Evolutionary conservation across 192 early-diverging fungal genomes (phyloP).

Genomic region (Entophlyctis luteolus): DNA sequence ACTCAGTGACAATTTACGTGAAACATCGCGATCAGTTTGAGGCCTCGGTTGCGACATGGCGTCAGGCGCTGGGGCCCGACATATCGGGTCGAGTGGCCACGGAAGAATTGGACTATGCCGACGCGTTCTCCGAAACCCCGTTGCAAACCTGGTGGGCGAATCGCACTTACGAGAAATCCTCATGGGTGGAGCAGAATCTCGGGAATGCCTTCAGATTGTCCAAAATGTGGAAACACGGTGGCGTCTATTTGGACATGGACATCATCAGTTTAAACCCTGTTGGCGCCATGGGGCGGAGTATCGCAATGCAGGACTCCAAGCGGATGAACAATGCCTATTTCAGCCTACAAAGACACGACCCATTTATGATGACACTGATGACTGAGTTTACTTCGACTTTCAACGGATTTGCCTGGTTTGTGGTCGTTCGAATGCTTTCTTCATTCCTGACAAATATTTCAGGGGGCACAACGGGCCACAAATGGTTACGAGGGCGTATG

Average conservation of each 20-base stretch:
- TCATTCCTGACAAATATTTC: conserved; percentile 20
- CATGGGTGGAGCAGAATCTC: conserved; percentile 32
- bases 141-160: conserved; percentile 29
- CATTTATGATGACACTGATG: conserved; percentile 30
- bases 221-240: conserved; percentile 29
- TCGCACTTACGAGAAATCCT: conserved; percentile 9
- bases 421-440: conserved; percentile 39
- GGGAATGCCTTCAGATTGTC: conserved; percentile 38
- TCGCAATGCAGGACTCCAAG: conserved; percentile 11
- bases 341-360: conserved; percentile 25
- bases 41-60: conserved; percentile 12
- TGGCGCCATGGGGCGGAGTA: neutral
- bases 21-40: conserved; percentile 27
- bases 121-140: conserved; percentile 27
- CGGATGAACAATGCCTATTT: conserved; percentile 36
- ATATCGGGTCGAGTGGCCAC: neutral
- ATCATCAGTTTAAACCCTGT: conserved; percentile 37
- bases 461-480: conserved; percentile 38
- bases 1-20: conserved; percentile 25
- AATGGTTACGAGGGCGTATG: conserved; percentile 4
- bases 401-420: conserved; percentile 26
- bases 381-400: conserved; percentile 31
- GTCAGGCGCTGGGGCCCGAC: neutral
- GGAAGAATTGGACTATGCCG: conserved; percentile 5
- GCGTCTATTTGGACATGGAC: conserved; percentile 38